These are phyloP conservation scores for Cenchrus americanus DNA, from an alignment of 176 grass and related monocot genomes.

Conservation along the genomic window DNA sequence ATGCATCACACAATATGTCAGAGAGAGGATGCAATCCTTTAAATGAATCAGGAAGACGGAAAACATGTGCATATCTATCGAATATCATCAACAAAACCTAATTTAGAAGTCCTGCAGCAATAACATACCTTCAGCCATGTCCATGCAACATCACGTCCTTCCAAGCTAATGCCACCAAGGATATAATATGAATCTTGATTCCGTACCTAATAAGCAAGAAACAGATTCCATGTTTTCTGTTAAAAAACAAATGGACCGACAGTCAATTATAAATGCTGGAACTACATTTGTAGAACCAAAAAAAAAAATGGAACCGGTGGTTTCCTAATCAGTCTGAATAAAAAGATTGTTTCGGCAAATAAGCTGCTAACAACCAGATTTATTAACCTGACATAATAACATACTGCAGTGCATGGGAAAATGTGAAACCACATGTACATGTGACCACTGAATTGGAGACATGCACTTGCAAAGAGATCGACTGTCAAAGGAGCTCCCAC, in stretches of 20 bases:
- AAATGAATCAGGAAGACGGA: background rate
- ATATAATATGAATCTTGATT: conserved; percentile 84
- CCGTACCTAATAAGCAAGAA: conserved; percentile 56
- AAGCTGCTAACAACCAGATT: background rate
- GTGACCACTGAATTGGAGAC: background rate
- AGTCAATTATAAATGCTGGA: background rate
- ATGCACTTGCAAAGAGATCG: background rate
- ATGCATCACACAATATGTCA: conserved; percentile 7
- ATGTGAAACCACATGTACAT: background rate
- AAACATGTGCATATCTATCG: background rate
- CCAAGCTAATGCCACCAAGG: conserved; percentile 61
- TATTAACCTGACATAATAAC: background rate
- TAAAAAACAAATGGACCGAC: too few relatives aligned
- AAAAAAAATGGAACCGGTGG: background rate
- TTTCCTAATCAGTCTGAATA: background rate
- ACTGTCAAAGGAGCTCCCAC: background rate
- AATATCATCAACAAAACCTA: background rate
- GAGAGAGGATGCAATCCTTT: background rate
- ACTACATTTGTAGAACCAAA: background rate
- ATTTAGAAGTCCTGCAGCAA: background rate
- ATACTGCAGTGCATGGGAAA: background rate
- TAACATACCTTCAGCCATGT: conserved; percentile 81
- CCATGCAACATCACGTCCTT: conserved; percentile 91
- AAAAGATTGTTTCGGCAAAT: background rate
- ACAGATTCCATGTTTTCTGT: background rate